Base-by-base conservation (phyloP, 2,329 filamentous ascomycete genomes). In the Xylariaceae sp. region DNA sequence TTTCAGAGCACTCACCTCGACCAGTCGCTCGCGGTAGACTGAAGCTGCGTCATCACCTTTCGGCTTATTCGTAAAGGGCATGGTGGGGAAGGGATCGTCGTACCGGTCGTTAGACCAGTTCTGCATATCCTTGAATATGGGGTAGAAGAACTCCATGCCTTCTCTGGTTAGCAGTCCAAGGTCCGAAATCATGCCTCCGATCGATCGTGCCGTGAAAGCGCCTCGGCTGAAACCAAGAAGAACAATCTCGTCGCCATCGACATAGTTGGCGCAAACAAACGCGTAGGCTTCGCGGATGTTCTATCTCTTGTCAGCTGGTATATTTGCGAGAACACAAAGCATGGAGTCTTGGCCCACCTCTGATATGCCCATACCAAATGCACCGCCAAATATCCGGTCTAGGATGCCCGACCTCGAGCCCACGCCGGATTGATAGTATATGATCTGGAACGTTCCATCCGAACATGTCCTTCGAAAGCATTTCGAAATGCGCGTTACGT, bases 191-290 rank as follows among this genome's bases (percentile, higher is more conserved):
- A 84, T 79, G 45, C 80, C 80, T 1, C 80, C 80, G 3, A 84
- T 76, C 2, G 80, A 82, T n/a, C 82, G 76, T 2, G 77, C 81
- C 0, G 81, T 85, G 64, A 84, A 85, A 3, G 82, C 82, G 3
- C 82, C 82, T 11, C 82, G 77, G 1, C 81, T 84, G 73, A 82
- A 85, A 2, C 82, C 82, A 34, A 84, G 70, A 34, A 84, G 75
- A 51, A 82, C 72, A 52, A 85, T 82, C 62, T 84, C 78, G 62
- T 85, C 82, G 2, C 81, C 81, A 56, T 79, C 77, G 56, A 77
- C 76, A 66, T 86, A 86, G 71, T 87, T 87, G 65, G 81, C 79
- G 57, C 82, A 85, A 1, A 87, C 74, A 67, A 86, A 87, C 3
- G 80, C 77, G 67, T 88, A 88, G 1, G 83, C 81, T 69, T 86